A percentile compares a stretch with the other conserved stretches of the same genome.
phyloP scores from a whole-genome alignment of 441 rosid species.

The Pelargonium fulgidum region DNA sequence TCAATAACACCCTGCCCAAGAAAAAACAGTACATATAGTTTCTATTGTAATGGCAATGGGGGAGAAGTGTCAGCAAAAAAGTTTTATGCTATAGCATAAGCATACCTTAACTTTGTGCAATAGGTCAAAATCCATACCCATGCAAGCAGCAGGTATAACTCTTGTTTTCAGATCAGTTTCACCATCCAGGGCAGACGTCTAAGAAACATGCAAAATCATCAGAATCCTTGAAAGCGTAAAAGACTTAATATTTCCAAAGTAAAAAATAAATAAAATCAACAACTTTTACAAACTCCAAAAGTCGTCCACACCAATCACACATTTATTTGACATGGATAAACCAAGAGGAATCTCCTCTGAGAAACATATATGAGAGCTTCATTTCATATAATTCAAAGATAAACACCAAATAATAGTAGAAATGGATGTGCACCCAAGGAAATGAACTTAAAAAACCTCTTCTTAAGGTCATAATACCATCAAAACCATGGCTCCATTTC shows the following conservation, averaged over 20 bases:
- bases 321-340: not conserved
- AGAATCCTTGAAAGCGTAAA: not conserved
- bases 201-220: constrained; percentile 25
- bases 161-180: constrained; percentile 97
- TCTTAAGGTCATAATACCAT: not conserved
- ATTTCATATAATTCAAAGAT: no score
- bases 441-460: no score
- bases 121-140: constrained; percentile 82
- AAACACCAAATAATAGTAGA: no score
- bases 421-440: not conserved
- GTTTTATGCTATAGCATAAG: constrained; percentile 10
- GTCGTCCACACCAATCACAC: not conserved
- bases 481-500: not conserved
- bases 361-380: not conserved
- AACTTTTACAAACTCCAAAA: not conserved
- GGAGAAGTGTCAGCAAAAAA: not conserved
- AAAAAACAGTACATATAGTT: not conserved
- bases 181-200: constrained; percentile 96
- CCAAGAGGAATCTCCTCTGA: not conserved
- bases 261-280: not conserved
- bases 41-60: not conserved
- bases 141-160: constrained; percentile 79
- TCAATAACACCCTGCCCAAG: constrained; percentile 80
- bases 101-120: constrained; percentile 91
- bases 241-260: not conserved